Conservation (phyloP, 805 yeast species). For the Hagleromyces aurorensis region DNA sequence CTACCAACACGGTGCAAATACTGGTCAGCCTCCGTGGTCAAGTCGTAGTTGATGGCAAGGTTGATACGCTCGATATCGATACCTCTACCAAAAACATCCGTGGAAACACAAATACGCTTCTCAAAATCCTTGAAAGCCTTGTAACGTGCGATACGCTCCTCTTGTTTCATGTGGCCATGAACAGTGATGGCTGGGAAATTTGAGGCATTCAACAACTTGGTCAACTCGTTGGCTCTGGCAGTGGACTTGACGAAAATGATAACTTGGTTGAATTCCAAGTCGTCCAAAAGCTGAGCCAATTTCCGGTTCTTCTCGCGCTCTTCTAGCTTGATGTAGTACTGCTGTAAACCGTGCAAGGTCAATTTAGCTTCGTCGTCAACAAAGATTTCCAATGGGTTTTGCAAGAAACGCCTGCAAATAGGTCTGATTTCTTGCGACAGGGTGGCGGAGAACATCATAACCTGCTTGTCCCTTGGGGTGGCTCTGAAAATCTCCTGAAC, state of each 20-base stretch:
- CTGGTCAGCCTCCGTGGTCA: constrained; percentile 95
- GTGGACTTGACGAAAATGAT: constrained; percentile 92
- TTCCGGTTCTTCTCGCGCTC: constrained; percentile 92
- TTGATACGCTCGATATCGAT: constrained; percentile 98
- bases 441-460: constrained; percentile 98
- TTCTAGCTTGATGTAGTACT: constrained; percentile 80
- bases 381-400: constrained; percentile 92
- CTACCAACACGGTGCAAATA: constrained; percentile 99
- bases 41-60: constrained; percentile 94
- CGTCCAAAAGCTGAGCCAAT: constrained; percentile 85
- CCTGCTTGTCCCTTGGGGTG: constrained; percentile 97
- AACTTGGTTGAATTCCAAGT: constrained; percentile 95
- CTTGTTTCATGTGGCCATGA: constrained; percentile 92
- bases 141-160: constrained; percentile 95
- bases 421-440: constrained; percentile 91
- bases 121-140: constrained; percentile 95
- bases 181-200: constrained; percentile 97
- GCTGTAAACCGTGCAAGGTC: constrained; percentile 96
- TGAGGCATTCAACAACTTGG: constrained; percentile 79
- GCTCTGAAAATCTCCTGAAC: constrained; percentile 96
- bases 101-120: constrained; percentile 96
- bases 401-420: constrained; percentile 95
- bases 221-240: constrained; percentile 84
- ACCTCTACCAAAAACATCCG: constrained; percentile 99
- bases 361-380: constrained; percentile 97